Conservation (phyloP, 192 early-diverging fungal species). For the Coemansia sp. region DNA sequence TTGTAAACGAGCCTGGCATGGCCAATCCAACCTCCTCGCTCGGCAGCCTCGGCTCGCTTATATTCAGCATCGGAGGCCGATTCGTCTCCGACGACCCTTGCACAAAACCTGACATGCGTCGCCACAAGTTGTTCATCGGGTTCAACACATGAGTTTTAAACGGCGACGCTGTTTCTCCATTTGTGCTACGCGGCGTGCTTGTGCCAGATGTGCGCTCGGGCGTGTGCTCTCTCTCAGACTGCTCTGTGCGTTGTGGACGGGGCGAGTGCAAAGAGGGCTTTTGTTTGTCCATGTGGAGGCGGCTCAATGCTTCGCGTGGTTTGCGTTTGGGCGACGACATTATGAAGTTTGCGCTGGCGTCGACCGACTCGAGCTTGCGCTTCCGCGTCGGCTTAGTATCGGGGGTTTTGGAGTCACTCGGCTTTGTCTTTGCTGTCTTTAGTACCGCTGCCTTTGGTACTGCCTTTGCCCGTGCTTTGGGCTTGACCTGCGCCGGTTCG, state of each 20-base stretch:
- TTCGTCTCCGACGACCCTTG: slow-evolving; percentile 29
- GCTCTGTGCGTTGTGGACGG: background rate
- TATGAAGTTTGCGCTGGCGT: slow-evolving; percentile 29
- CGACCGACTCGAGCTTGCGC: slow-evolving; percentile 8
- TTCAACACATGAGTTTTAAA: slow-evolving; percentile 43
- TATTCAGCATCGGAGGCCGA: background rate
- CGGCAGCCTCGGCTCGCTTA: slow-evolving; percentile 6
- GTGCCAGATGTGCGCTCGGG: background rate
- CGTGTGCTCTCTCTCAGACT: slow-evolving; percentile 2
- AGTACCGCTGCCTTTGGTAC: background rate
- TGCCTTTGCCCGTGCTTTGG: background rate
- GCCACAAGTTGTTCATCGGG: slow-evolving; percentile 40
- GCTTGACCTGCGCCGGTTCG: background rate
- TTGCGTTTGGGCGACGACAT: slow-evolving; percentile 56
- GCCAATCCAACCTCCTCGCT: background rate
- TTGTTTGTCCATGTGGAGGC: background rate
- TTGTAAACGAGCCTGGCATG: slow-evolving; percentile 10
- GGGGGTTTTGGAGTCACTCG: background rate
- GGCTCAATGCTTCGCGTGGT: slow-evolving; percentile 20
- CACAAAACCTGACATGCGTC: slow-evolving; percentile 48
- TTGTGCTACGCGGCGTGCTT: background rate
- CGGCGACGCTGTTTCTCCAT: slow-evolving; percentile 27
- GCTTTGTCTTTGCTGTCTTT: background rate
- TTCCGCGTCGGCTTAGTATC: slow-evolving; percentile 1
- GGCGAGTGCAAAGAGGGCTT: too few species aligned